Evolutionary conservation across 1,284 basidiomycete species (phyloP).

Genomic region (Puccinia polysora): DNA sequence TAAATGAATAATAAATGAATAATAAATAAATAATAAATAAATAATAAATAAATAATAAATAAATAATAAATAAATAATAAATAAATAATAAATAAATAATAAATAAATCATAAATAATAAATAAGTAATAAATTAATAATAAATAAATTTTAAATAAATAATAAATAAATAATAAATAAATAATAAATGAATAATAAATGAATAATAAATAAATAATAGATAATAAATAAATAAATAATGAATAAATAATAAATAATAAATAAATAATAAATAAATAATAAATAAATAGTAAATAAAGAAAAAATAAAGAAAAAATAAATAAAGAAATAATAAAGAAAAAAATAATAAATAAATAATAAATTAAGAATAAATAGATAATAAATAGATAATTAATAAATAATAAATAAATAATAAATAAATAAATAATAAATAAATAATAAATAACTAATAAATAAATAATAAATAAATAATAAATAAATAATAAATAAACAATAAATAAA

Average conservation of each 20-base stretch:
- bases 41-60: not conserved
- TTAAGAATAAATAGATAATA: too few species aligned
- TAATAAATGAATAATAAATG: too few species aligned
- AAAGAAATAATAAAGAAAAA: too few species aligned
- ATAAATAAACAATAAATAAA: slow-evolving; percentile 4
- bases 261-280: slow-evolving; percentile 4
- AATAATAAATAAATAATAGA: too few species aligned
- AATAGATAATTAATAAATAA: too few species aligned
- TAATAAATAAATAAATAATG: too few species aligned
- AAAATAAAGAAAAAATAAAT: not conserved
- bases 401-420: not conserved
- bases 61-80: not conserved
- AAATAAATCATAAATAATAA: too few species aligned
- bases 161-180: not conserved
- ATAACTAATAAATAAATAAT: slow-evolving; percentile 4
- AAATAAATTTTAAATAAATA: not conserved
- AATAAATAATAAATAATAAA: too few species aligned
- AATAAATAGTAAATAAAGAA: not conserved
- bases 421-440: slow-evolving; percentile 4
- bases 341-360: too few species aligned
- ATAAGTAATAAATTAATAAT: not conserved
- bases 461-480: slow-evolving; percentile 1
- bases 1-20: too few species aligned
- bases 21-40: too few species aligned
- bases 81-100: not conserved